A percentile compares a stretch with the other conserved stretches of the same genome.
phyloP scores from a whole-genome alignment of 805 yeast species.

The Saccharomycopsis malanga region DNA sequence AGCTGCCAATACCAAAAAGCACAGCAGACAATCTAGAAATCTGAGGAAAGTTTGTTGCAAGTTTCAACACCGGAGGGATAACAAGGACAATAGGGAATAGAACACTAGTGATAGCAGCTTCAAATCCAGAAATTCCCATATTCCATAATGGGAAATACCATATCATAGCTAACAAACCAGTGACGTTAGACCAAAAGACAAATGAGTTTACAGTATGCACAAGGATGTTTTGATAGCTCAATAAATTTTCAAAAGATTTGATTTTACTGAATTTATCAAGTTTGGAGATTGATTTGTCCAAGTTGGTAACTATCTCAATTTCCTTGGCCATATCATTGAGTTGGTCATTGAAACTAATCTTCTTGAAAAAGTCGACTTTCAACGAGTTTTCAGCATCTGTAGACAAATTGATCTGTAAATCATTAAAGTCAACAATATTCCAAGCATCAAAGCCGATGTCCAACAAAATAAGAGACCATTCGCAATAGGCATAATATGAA shows the following conservation, averaged over 20 bases:
- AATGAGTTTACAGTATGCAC: constrained; percentile 55
- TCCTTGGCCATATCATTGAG: constrained; percentile 25
- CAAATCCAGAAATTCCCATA: constrained; percentile 96
- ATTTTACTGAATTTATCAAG: constrained; percentile 16
- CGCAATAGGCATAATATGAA: constrained; percentile 88
- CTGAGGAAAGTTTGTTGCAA: constrained; percentile 42
- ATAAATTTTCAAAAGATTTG: constrained; percentile 12
- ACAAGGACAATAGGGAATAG: constrained; percentile 52
- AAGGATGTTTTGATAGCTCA: constrained; percentile 33
- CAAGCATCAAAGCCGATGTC: constrained; percentile 84
- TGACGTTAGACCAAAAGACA: constrained; percentile 77
- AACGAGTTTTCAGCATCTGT: constrained; percentile 22
- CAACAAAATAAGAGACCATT: constrained; percentile 81
- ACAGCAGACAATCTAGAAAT: constrained; percentile 49
- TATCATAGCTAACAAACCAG: constrained; percentile 76
- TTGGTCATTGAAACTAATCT: constrained; percentile 22
- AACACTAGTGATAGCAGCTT: constrained; percentile 55
- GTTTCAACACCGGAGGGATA: constrained; percentile 36
- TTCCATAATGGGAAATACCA: constrained; percentile 99
- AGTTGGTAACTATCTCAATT: constrained; percentile 23
- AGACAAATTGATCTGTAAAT: constrained; percentile 41
- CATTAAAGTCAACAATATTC: constrained; percentile 62
- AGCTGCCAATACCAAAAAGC: constrained; percentile 69
- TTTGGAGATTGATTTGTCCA: constrained; percentile 24
- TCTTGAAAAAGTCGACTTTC: constrained; percentile 19